Percentiles rank a stretch among this genome's conserved stretches.
Conservation (phyloP, 2,329 filamentous ascomycete species). For the Apiospora aurea region DNA sequence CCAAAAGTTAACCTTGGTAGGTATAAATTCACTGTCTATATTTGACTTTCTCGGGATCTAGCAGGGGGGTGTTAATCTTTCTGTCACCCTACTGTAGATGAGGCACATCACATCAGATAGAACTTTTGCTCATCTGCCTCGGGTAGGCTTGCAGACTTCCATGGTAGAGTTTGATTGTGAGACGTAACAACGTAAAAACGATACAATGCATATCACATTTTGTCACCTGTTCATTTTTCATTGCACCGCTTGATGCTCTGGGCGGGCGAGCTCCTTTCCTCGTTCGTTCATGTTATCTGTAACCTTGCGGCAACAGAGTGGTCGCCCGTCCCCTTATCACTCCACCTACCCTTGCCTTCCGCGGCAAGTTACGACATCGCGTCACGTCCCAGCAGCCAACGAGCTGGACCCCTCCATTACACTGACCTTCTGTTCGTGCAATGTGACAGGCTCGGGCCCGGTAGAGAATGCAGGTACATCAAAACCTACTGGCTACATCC, state of each 20-base stretch:
- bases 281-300: not conserved
- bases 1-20: too few relatives aligned
- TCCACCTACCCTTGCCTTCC: not conserved
- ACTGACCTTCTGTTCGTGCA: constrained; percentile 18
- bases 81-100: too few relatives aligned
- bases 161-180: constrained; percentile 3
- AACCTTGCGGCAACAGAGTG: not conserved
- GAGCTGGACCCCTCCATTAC: not conserved
- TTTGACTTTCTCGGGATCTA: too few relatives aligned
- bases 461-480: not conserved
- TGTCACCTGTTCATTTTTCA: not conserved
- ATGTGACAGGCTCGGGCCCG: not conserved
- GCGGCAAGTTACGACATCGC: not conserved
- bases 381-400: not conserved
- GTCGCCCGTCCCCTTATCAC: not conserved
- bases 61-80: too few relatives aligned
- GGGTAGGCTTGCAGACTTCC: not conserved
- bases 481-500: not conserved
- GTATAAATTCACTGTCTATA: too few relatives aligned
- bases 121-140: not conserved
- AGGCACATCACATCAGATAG: not conserved
- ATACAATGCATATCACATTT: not conserved
- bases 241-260: not conserved
- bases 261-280: not conserved
- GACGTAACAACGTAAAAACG: constrained; percentile 1